Evolutionary conservation across 495 filamentous ascomycete species (phyloP).

Genomic region (Tuber calosporum): DNA sequence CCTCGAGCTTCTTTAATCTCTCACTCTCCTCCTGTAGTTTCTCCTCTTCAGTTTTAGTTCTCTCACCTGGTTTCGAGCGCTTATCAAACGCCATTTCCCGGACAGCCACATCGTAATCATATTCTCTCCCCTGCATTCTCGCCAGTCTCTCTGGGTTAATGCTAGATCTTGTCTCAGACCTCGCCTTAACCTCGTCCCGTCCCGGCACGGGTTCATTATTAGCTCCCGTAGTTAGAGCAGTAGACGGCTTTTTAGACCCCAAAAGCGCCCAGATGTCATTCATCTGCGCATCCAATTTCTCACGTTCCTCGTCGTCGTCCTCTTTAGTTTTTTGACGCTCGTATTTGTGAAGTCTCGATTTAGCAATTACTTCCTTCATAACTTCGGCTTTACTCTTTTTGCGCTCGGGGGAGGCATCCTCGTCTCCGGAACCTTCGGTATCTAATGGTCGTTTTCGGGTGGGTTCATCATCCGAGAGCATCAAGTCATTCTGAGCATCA

Average conservation of each 20-base stretch:
- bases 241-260: slow-evolving; percentile 44
- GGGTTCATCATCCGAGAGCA: slow-evolving; percentile 52
- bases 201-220: slow-evolving; percentile 35
- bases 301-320: slow-evolving; percentile 84
- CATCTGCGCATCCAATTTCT: slow-evolving; percentile 69
- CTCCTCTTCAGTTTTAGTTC: slow-evolving; percentile 88
- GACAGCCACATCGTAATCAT: slow-evolving; percentile 70
- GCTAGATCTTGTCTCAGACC: slow-evolving; percentile 9
- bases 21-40: slow-evolving; percentile 65
- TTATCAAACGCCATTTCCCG: slow-evolving; percentile 75
- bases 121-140: slow-evolving; percentile 55
- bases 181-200: slow-evolving; percentile 21
- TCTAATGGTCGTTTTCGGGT: slow-evolving; percentile 55
- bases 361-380: slow-evolving; percentile 94
- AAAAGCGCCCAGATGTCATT: slow-evolving; percentile 71
- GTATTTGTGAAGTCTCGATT: slow-evolving; percentile 89
- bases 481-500: slow-evolving; percentile 53
- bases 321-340: slow-evolving; percentile 90
- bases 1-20: slow-evolving; percentile 69
- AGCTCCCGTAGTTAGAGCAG: slow-evolving; percentile 40
- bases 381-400: slow-evolving; percentile 94
- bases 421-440: slow-evolving; percentile 46
- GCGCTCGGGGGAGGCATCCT: slow-evolving; percentile 55
- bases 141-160: slow-evolving; percentile 58
- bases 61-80: slow-evolving; percentile 72